A percentile compares a stretch with the other conserved stretches of the same genome.
phyloP scores from a whole-genome alignment of 108 stramenopile species.

The Cyclotella distinguenda region DNA sequence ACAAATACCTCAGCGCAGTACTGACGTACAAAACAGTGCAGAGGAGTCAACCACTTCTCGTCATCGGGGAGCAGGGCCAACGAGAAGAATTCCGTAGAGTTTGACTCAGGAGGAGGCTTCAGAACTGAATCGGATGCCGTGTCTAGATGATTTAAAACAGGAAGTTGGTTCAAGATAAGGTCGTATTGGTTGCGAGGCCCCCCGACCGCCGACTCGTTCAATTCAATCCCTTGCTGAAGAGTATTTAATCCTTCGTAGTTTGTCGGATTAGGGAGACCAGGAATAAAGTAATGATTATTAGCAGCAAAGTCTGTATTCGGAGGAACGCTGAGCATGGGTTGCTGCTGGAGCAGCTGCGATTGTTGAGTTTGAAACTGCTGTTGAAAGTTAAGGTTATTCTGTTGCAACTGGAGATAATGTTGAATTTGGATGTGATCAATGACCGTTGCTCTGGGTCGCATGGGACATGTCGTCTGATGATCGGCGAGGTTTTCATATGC shows the following conservation, averaged over 20 bases:
- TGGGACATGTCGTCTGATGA: constrained; percentile 16
- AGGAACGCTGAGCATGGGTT: too few relatives aligned
- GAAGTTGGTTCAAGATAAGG: constrained; percentile 8
- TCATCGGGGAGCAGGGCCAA: constrained; percentile 61
- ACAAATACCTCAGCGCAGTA: constrained; percentile 80
- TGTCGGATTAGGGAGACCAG: background rate
- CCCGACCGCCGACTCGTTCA: constrained; percentile 4
- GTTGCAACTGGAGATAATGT: constrained; percentile 26
- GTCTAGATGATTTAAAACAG: constrained; percentile 10
- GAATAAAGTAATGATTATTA: constrained; percentile 15
- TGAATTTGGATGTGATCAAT: constrained; percentile 14
- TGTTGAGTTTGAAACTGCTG: constrained; percentile 26
- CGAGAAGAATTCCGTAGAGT: constrained; percentile 43
- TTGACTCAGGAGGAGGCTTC: constrained; percentile 5
- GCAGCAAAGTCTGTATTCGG: too few relatives aligned
- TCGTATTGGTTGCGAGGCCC: constrained; percentile 17
- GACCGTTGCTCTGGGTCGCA: background rate
- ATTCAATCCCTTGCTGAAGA: constrained; percentile 8
- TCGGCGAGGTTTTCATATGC: constrained; percentile 1
- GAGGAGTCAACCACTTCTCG: constrained; percentile 78
- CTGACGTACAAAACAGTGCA: constrained; percentile 81
- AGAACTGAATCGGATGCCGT: background rate
- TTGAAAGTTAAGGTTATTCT: constrained; percentile 11
- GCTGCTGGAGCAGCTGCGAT: constrained; percentile 24
- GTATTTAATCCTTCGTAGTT: constrained; percentile 3